Conservation (phyloP, 2,329 filamentous ascomycete species). For the Clarireedia hainanense region DNA sequence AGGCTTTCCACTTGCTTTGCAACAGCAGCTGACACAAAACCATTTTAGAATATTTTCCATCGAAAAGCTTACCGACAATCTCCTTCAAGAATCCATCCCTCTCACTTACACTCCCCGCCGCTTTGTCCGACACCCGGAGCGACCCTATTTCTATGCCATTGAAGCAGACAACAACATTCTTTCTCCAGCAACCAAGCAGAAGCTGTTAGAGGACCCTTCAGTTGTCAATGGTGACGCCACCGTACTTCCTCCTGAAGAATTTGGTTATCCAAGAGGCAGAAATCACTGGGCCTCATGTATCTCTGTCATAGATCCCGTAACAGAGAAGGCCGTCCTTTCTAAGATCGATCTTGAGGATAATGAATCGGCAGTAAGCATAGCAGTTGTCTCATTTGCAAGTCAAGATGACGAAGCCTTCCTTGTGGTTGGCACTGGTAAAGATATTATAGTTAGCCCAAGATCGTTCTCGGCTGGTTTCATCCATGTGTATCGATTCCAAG, state of each 20-base stretch:
- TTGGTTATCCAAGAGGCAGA: conserved; percentile 77
- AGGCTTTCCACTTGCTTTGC: background rate
- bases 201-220: conserved; percentile 64
- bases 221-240: conserved; percentile 65
- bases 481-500: conserved; percentile 83
- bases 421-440: conserved; percentile 89
- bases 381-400: conserved; percentile 76
- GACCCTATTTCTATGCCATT: conserved; percentile 87
- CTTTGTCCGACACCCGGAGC: conserved; percentile 79
- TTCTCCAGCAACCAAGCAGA: conserved; percentile 66
- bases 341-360: conserved; percentile 81
- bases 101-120: conserved; percentile 85
- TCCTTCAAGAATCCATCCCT: conserved; percentile 79
- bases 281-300: conserved; percentile 96
- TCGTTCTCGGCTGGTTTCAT: conserved; percentile 75
- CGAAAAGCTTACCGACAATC: conserved; percentile 75
- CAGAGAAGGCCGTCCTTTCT: conserved; percentile 64
- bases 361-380: conserved; percentile 81
- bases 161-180: conserved; percentile 91
- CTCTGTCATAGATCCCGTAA: conserved; percentile 77
- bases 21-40: conserved; percentile 29
- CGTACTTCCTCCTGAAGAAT: conserved; percentile 68
- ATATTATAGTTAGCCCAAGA: conserved; percentile 72
- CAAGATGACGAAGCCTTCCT: conserved; percentile 86
- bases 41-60: conserved; percentile 75